Evolutionary conservation across 371 early-diverging fungal species (phyloP).

Genomic region (Actinomortierella ambigua): DNA sequence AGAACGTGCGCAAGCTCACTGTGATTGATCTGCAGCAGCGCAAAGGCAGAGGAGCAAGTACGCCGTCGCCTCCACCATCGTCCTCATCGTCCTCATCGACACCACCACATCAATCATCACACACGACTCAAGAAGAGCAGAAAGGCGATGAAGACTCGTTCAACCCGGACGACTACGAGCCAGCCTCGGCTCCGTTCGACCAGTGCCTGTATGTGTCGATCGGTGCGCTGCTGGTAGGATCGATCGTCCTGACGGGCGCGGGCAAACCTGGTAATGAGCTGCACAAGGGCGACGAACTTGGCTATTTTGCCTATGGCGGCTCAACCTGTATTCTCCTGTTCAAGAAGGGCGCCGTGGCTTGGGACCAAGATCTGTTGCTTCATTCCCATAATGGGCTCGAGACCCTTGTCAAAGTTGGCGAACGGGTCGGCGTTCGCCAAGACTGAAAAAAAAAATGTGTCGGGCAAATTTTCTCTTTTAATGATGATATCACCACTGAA

Average conservation of each 20-base stretch:
- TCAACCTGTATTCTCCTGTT: slow-evolving; percentile 70
- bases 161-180: too few species aligned
- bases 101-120: too few species aligned
- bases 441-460: background rate
- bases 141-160: too few species aligned
- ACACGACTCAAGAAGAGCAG: too few species aligned
- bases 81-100: too few species aligned
- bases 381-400: slow-evolving; percentile 60
- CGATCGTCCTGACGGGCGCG: slow-evolving; percentile 52
- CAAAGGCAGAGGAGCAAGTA: background rate
- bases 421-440: slow-evolving; percentile 44
- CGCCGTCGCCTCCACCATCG: too few species aligned
- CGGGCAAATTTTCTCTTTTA: too few species aligned
- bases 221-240: slow-evolving; percentile 56
- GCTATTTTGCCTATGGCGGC: slow-evolving; percentile 71
- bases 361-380: slow-evolving; percentile 64
- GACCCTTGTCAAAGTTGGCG: slow-evolving; percentile 55
- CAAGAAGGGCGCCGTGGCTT: slow-evolving; percentile 56
- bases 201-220: slow-evolving; percentile 50
- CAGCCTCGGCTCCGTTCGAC: slow-evolving; percentile 7
- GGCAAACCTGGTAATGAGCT: slow-evolving; percentile 36
- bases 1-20: slow-evolving; percentile 50
- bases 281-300: slow-evolving; percentile 67
- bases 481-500: too few species aligned
- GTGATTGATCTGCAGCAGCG: slow-evolving; percentile 13